Evolutionary conservation across 2,329 filamentous ascomycete species (phyloP).

Genomic region (Fusarium chuoi): DNA sequence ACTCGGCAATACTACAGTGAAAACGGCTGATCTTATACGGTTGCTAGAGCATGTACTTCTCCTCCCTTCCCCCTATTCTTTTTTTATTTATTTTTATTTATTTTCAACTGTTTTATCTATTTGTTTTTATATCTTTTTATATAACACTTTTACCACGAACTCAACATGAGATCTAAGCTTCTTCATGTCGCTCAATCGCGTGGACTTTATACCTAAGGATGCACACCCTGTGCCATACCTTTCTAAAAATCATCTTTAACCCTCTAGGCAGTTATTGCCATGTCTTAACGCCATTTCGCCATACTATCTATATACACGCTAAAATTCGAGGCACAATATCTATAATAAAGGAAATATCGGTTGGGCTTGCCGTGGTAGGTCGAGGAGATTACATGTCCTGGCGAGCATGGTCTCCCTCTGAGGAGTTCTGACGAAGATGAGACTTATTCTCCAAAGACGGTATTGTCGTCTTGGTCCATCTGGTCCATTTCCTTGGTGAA

Average conservation of each 20-base stretch:
- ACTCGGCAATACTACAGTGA: neutral
- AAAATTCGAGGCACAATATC: neutral
- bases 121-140: neutral
- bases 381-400: neutral
- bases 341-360: neutral
- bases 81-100: neutral
- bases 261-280: neutral
- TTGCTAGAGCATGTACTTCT: neutral
- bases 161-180: neutral
- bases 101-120: neutral
- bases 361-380: neutral
- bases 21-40: neutral
- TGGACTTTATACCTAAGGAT: neutral
- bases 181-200: neutral
- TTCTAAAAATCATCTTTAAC: neutral
- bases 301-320: neutral
- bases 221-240: neutral
- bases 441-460: neutral
- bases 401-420: neutral
- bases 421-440: no score
- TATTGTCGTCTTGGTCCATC: neutral
- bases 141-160: neutral
- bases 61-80: neutral
- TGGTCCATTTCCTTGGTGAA: constrained; percentile 5
- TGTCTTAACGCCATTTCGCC: constrained; percentile 23